A percentile compares a stretch with the other conserved stretches of the same genome.
phyloP scores from a whole-genome alignment of 371 early-diverging fungal species.

The Quaeritorhiza haematococci region DNA sequence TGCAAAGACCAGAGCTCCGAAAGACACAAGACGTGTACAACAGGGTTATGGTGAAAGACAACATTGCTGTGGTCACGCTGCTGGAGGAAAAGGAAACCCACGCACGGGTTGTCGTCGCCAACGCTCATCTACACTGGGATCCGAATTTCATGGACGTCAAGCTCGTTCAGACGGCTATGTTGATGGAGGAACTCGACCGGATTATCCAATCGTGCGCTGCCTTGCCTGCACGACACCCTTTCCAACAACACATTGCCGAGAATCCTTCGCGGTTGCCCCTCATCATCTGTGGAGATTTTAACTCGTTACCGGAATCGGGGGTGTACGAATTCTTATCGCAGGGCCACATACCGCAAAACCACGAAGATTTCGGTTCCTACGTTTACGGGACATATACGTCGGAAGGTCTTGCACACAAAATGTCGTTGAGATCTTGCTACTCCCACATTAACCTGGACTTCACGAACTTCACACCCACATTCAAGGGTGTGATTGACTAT shows the following conservation, averaged over 20 bases:
- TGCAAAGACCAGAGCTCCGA: conserved; percentile 81
- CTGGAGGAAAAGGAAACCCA: conserved; percentile 77
- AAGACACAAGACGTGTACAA: conserved; percentile 90
- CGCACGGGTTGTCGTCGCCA: conserved; percentile 75
- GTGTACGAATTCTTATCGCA: conserved; percentile 86
- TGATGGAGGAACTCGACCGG: conserved; percentile 86
- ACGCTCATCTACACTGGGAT: conserved; percentile 94
- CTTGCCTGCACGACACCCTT: conserved; percentile 33
- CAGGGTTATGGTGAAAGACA: conserved; percentile 94
- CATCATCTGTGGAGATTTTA: conserved; percentile 94
- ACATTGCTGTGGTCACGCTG: conserved; percentile 84
- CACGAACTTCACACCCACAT: conserved; percentile 93
- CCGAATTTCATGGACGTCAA: conserved; percentile 94
- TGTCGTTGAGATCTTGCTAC: conserved; percentile 81
- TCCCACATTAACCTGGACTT: conserved; percentile 69
- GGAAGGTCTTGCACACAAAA: conserved; percentile 74
- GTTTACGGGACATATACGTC: conserved; percentile 83
- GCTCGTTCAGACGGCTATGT: conserved; percentile 92
- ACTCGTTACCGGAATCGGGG: conserved; percentile 86
- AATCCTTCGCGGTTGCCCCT: conserved; percentile 50
- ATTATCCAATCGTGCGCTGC: conserved; percentile 15
- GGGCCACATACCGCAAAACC: conserved; percentile 63
- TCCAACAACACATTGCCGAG: conserved; percentile 40
- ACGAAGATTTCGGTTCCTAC: conserved; percentile 75
- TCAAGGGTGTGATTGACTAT: conserved; percentile 94